Base-by-base conservation (phyloP, 768 basidiomycete species). In the Suillus spraguei region DNA sequence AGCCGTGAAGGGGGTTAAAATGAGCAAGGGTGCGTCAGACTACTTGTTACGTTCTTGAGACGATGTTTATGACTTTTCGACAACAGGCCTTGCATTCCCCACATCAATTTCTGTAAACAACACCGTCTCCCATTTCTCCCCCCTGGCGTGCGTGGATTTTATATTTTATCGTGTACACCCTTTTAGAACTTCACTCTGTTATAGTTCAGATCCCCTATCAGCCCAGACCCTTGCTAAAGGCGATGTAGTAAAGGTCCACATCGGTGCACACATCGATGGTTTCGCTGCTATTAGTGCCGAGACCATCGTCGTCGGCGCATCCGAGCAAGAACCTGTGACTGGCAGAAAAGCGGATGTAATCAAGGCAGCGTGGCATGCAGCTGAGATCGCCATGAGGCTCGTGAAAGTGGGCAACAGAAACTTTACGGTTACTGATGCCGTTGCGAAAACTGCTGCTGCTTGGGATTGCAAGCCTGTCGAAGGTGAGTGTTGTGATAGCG, bases 261-360 rank as follows among this genome's bases (percentile, higher is more conserved):
- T 99, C 64, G 97, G 97, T 53, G 95, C 96, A 22, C 97, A 99
- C 73, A 95, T 99, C 77, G 97, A 99, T 75, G 97, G 97, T 62
- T 98, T 92, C 77, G 95, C 96, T 22, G 88, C 94, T 60, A 88
- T 97, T 76, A 87, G 87, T 72, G 97, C 94, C 39, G 97, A 99
- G 78, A 98, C 97, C 60, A 77, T 99, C 70, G 87, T 97, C 64
- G 86, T 98, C 38, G 93, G 95, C 46, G 90, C 94, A 42, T 87
- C 87, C 61, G 78, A 83, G 28, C 80, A 85, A 61, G 81, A 83
- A 63, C 94, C 94, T 24, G 91, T 90, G 24, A 94, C 91, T 4
- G 97, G 93, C 54, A 80, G 89, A 65, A 88, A 88, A 50, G 97
- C 96, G 46, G 96, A 99, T 72, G 95, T 91, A 56, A 79, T 99